These are phyloP conservation scores for Crithidia thermophila DNA, from an alignment of 208 protist genomes.

Conservation along the genomic window DNA sequence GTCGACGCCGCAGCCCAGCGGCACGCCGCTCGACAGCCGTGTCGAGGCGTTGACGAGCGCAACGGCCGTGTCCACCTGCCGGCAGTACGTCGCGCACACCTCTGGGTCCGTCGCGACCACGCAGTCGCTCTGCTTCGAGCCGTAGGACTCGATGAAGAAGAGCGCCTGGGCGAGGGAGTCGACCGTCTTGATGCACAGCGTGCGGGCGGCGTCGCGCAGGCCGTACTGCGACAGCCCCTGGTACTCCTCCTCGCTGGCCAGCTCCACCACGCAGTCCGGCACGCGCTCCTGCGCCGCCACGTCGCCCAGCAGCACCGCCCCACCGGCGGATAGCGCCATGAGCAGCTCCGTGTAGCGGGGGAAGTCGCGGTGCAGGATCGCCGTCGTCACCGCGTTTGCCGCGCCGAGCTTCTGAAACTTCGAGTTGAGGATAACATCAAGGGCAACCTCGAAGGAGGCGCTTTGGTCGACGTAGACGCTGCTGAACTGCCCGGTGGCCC, in stretches of 20 bases:
- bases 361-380: conserved; percentile 52
- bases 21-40: conserved; percentile 49
- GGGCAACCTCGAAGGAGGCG: conserved; percentile 50
- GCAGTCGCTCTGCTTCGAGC: conserved; percentile 58
- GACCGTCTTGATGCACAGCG: conserved; percentile 53
- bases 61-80: conserved; percentile 46
- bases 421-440: conserved; percentile 53
- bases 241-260: conserved; percentile 59
- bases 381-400: conserved; percentile 52
- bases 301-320: conserved; percentile 47
- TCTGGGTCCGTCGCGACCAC: conserved; percentile 49
- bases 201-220: conserved; percentile 37
- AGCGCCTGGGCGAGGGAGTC: conserved; percentile 44
- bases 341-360: conserved; percentile 59
- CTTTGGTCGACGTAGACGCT: conserved; percentile 65
- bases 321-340: conserved; percentile 34
- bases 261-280: conserved; percentile 37
- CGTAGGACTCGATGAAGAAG: conserved; percentile 65
- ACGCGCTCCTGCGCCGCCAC: conserved; percentile 33
- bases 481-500: conserved; percentile 46
- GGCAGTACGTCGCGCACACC: conserved; percentile 42
- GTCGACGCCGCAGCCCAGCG: conserved; percentile 57
- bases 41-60: conserved; percentile 67
- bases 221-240: conserved; percentile 41
- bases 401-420: conserved; percentile 51